phyloP scores from a whole-genome alignment of 1,139 yeast species.

The Yamadazyma atmosphaerica region DNA sequence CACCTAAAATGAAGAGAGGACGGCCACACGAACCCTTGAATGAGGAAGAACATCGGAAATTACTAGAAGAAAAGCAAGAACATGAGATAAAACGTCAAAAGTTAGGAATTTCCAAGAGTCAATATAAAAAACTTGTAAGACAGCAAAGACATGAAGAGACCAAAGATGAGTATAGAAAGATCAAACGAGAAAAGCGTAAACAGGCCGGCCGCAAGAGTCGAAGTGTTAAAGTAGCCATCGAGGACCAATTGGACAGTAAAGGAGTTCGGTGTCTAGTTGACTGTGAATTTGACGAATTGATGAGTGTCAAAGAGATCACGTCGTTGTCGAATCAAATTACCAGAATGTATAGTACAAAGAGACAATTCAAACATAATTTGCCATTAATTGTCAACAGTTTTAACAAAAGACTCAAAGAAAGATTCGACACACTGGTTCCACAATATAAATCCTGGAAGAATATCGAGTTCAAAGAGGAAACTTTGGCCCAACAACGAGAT shows the following conservation, averaged over 20 bases:
- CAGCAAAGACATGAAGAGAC: slow-evolving; percentile 62
- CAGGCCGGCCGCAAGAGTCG: slow-evolving; percentile 24
- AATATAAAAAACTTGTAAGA: slow-evolving; percentile 73
- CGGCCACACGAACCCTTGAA: slow-evolving; percentile 6
- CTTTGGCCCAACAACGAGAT: slow-evolving; percentile 34
- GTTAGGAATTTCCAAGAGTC: slow-evolving; percentile 52
- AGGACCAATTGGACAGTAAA: slow-evolving; percentile 16
- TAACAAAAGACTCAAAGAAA: slow-evolving; percentile 58
- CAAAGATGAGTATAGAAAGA: slow-evolving; percentile 56
- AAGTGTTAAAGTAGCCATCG: slow-evolving; percentile 26
- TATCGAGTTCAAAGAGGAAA: slow-evolving; percentile 52
- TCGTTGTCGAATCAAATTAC: slow-evolving; percentile 81
- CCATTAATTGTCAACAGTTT: slow-evolving; percentile 65
- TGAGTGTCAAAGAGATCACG: slow-evolving; percentile 77
- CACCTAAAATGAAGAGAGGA: slow-evolving; percentile 2
- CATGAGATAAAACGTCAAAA: slow-evolving; percentile 13
- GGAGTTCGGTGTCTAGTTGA: slow-evolving; percentile 64
- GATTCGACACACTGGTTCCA: slow-evolving; percentile 67
- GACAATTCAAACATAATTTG: slow-evolving; percentile 60
- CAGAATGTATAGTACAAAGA: slow-evolving; percentile 76
- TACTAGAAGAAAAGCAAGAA: slow-evolving; percentile 12
- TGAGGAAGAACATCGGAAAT: slow-evolving; percentile 9
- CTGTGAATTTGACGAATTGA: slow-evolving; percentile 86
- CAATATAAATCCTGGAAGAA: slow-evolving; percentile 66
- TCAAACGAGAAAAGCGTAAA: slow-evolving; percentile 56